Conservation (phyloP, 345 rosid species). For the Eucalyptus cloeziana region DNA sequence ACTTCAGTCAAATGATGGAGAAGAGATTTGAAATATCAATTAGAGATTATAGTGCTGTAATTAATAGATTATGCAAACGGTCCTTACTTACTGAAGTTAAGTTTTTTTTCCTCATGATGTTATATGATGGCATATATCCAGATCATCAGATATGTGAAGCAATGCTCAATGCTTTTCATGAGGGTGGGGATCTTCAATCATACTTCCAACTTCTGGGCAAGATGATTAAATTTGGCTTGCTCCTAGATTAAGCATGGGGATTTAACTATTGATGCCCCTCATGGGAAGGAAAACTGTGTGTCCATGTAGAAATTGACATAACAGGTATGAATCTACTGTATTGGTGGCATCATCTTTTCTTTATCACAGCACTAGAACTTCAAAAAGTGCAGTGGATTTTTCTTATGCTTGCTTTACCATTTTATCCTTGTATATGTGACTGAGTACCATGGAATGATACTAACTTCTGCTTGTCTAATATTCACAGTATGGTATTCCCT, state of each 20-base stretch:
- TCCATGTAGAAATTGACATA: background rate
- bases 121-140: slow-evolving; percentile 39
- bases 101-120: slow-evolving; percentile 40
- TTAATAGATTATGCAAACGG: slow-evolving; percentile 64
- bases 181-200: slow-evolving; percentile 11
- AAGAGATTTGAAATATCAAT: slow-evolving; percentile 46
- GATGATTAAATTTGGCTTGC: slow-evolving; percentile 40
- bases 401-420: background rate
- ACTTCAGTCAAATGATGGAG: slow-evolving; percentile 43
- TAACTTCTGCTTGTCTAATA: background rate
- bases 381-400: background rate
- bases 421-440: background rate
- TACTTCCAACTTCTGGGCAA: slow-evolving; percentile 21
- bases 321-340: background rate
- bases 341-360: background rate
- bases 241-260: slow-evolving; percentile 1
- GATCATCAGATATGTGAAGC: slow-evolving; percentile 44
- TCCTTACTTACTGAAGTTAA: slow-evolving; percentile 22
- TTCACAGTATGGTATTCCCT: background rate
- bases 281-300: background rate
- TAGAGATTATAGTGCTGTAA: slow-evolving; percentile 56
- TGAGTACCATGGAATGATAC: background rate
- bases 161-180: slow-evolving; percentile 29
- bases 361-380: background rate
- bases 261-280: background rate